phyloP scores from a whole-genome alignment of 306 rosid genomes.

The Trifolium subterraneum region DNA sequence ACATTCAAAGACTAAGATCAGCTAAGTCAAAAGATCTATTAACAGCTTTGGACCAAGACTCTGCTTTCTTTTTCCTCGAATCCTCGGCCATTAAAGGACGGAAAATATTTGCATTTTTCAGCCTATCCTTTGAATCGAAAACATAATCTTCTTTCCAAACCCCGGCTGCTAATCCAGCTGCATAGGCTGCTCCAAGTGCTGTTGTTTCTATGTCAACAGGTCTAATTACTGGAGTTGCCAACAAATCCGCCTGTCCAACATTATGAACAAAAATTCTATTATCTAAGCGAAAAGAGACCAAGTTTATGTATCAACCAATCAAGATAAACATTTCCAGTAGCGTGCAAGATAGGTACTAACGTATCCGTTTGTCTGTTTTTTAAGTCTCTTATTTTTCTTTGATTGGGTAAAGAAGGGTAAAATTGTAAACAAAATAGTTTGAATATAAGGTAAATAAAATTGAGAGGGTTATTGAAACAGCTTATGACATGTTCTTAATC shows the following conservation, averaged over 20 bases:
- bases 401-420: not conserved
- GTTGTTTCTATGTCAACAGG: constrained; percentile 93
- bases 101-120: constrained; percentile 55
- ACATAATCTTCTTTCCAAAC: constrained; percentile 72
- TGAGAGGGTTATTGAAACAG: no score
- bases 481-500: no score
- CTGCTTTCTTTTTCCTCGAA: constrained; percentile 71
- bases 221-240: constrained; percentile 73
- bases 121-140: constrained; percentile 53
- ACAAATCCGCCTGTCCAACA: constrained; percentile 72
- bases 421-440: no score
- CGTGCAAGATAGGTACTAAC: no score
- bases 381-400: not conserved
- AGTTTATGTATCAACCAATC: constrained; percentile 12
- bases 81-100: constrained; percentile 53
- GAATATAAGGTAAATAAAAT: no score
- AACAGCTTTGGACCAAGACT: constrained; percentile 89
- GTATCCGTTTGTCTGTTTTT: no score
- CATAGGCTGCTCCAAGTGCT: constrained; percentile 95
- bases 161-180: constrained; percentile 92
- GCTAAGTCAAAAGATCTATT: constrained; percentile 81
- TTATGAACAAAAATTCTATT: constrained; percentile 14
- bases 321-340: not conserved
- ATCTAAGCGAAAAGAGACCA: not conserved
- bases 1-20: constrained; percentile 70